Conservation (phyloP, 2,329 filamentous ascomycete species). For the Colletotrichum musae region DNA sequence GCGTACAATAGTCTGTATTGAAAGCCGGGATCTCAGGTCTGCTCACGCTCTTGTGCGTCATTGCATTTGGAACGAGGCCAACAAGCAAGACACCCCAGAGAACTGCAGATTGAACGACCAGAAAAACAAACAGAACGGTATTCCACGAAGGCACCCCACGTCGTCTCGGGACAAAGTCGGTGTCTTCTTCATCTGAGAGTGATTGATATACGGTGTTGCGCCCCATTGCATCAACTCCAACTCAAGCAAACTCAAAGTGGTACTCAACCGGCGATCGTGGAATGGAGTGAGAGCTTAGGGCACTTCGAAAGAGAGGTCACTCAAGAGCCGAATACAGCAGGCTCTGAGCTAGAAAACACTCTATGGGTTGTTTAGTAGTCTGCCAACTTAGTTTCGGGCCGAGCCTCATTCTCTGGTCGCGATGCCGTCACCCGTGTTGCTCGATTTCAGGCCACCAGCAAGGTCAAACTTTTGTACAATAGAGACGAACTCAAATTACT, state of each 20-base stretch:
- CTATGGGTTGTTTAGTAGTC: too few relatives aligned
- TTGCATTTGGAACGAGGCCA: background rate
- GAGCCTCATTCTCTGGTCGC: too few relatives aligned
- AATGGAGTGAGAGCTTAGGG: too few relatives aligned
- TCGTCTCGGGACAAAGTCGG: background rate
- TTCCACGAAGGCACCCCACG: background rate
- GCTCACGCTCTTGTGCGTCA: background rate
- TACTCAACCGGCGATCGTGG: too few relatives aligned
- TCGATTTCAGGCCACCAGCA: too few relatives aligned
- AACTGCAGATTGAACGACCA: background rate
- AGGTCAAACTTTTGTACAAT: too few relatives aligned
- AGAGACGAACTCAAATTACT: too few relatives aligned
- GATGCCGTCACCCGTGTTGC: too few relatives aligned
- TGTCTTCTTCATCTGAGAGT: background rate
- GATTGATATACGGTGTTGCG: background rate
- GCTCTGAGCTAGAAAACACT: too few relatives aligned
- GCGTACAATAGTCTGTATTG: background rate
- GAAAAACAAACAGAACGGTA: background rate
- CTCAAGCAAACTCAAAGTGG: background rate
- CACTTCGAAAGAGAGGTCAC: too few relatives aligned
- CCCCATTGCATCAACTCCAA: background rate
- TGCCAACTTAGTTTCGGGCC: too few relatives aligned
- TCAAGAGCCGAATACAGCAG: too few relatives aligned
- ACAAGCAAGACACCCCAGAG: background rate
- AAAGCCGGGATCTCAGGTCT: background rate